Percentiles rank a stretch among this genome's conserved stretches.
Evolutionary conservation across 2,329 filamentous ascomycete genomes (phyloP).

Genomic region (Leptographium wingfieldii): DNA sequence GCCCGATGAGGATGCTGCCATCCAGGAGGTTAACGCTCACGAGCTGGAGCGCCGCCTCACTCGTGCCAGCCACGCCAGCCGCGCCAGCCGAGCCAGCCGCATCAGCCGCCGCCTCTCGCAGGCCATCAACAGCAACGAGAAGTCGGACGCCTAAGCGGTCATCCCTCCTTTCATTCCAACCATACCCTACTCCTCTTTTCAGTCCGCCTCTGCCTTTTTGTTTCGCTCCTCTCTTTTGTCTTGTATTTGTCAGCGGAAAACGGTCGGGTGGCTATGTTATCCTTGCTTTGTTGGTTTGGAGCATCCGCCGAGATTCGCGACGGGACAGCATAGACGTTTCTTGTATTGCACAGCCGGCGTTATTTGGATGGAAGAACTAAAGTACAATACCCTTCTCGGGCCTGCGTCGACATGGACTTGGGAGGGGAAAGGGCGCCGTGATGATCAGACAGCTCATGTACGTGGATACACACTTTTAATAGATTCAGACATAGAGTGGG

Average conservation of each 20-base stretch:
- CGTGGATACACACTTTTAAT: too few species aligned
- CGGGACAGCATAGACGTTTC: not conserved
- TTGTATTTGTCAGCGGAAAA: not conserved
- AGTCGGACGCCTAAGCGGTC: not conserved
- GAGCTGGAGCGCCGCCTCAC: slow-evolving; percentile 3
- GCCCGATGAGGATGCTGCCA: slow-evolving; percentile 13
- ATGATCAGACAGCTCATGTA: too few species aligned
- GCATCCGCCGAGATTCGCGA: not conserved
- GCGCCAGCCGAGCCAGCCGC: not conserved
- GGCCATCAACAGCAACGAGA: not conserved
- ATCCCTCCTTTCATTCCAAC: not conserved
- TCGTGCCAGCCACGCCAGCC: not conserved
- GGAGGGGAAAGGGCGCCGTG: too few species aligned
- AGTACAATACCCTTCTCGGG: not conserved
- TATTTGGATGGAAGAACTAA: not conserved
- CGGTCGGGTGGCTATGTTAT: too few species aligned
- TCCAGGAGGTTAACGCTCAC: slow-evolving; percentile 3
- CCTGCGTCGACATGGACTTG: not conserved
- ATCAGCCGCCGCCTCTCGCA: not conserved
- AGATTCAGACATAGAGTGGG: too few species aligned
- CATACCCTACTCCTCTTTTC: not conserved
- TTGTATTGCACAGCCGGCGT: not conserved
- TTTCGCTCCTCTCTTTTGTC: not conserved
- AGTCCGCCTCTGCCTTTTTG: not conserved
- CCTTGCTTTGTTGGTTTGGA: not conserved